A percentile compares a stretch with the other conserved stretches of the same genome.
Conservation (phyloP, 2,329 filamentous ascomycete species). For the Phymatotrichopsis omnivora region DNA sequence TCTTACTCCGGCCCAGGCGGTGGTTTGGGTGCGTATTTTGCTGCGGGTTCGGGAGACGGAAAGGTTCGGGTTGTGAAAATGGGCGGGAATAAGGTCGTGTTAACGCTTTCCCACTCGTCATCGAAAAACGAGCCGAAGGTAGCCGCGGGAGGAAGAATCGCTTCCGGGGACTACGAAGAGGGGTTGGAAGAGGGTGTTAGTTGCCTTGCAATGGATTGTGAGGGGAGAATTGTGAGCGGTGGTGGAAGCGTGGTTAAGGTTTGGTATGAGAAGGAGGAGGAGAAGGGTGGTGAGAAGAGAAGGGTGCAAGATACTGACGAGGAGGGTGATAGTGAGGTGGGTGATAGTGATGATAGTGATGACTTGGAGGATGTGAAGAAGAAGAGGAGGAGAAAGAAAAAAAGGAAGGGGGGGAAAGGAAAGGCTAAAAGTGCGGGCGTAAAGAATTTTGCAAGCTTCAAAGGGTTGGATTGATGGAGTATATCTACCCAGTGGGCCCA, state of each 20-base stretch:
- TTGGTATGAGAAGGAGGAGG: slow-evolving; percentile 54
- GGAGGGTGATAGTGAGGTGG: slow-evolving; percentile 38
- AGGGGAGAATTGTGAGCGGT: slow-evolving; percentile 77
- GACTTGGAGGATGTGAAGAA: slow-evolving; percentile 38
- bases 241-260: slow-evolving; percentile 81
- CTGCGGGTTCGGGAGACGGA: slow-evolving; percentile 34
- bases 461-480: slow-evolving; percentile 20
- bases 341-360: slow-evolving; percentile 40
- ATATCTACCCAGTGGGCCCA: too few species aligned
- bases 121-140: slow-evolving; percentile 18
- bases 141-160: slow-evolving; percentile 5
- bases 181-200: slow-evolving; percentile 63
- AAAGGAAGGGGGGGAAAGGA: slow-evolving; percentile 32
- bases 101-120: slow-evolving; percentile 25
- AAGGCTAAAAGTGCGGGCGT: slow-evolving; percentile 30
- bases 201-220: slow-evolving; percentile 71
- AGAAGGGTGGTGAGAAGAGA: slow-evolving; percentile 35
- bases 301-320: slow-evolving; percentile 37
- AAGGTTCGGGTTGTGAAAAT: slow-evolving; percentile 50
- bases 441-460: slow-evolving; percentile 20
- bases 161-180: slow-evolving; percentile 14
- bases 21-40: slow-evolving; percentile 25
- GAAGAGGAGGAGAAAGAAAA: slow-evolving; percentile 36
- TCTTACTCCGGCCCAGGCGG: slow-evolving; percentile 17
- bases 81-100: slow-evolving; percentile 29